Conservation (phyloP, 2,329 filamentous ascomycete genomes). For the Venturia nashicola region DNA sequence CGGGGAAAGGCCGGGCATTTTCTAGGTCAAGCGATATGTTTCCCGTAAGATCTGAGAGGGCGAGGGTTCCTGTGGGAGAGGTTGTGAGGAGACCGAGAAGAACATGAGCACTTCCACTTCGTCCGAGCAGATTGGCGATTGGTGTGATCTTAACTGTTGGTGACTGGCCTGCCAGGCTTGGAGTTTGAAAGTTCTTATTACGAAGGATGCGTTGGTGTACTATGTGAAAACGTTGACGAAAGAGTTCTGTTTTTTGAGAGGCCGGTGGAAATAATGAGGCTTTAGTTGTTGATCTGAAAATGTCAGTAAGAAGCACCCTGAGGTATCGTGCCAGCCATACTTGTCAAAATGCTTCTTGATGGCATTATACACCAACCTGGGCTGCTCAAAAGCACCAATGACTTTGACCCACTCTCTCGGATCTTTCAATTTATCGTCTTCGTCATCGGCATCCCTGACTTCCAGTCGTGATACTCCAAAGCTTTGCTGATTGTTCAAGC, state of each 20-base stretch:
- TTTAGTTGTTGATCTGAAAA: conserved; percentile 22
- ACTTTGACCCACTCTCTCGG: conserved; percentile 75
- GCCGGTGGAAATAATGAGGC: conserved; percentile 52
- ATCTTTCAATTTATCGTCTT: conserved; percentile 51
- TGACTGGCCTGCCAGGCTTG: conserved; percentile 47
- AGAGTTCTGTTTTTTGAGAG: conserved; percentile 70
- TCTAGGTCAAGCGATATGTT: conserved; percentile 75
- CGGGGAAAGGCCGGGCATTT: conserved; percentile 66
- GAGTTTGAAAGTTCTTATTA: conserved; percentile 82
- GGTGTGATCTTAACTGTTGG: conserved; percentile 71
- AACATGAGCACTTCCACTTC: conserved; percentile 74
- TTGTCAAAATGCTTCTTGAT: conserved; percentile 84
- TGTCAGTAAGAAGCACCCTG: neutral
- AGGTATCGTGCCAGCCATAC: conserved; percentile 26
- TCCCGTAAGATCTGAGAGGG: conserved; percentile 76
- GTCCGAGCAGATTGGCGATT: conserved; percentile 62
- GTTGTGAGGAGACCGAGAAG: conserved; percentile 73
- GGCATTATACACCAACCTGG: conserved; percentile 62
- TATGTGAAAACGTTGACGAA: conserved; percentile 82
- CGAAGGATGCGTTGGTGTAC: conserved; percentile 85
- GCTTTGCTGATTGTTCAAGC: conserved; percentile 49
- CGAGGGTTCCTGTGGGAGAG: conserved; percentile 68
- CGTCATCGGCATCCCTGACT: conserved; percentile 42
- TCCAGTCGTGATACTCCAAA: conserved; percentile 42
- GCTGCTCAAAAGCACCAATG: conserved; percentile 74